These are phyloP conservation scores for Gaeumannomyces sp. DNA, from an alignment of 2,329 filamentous ascomycete species.

Conservation along the genomic window DNA sequence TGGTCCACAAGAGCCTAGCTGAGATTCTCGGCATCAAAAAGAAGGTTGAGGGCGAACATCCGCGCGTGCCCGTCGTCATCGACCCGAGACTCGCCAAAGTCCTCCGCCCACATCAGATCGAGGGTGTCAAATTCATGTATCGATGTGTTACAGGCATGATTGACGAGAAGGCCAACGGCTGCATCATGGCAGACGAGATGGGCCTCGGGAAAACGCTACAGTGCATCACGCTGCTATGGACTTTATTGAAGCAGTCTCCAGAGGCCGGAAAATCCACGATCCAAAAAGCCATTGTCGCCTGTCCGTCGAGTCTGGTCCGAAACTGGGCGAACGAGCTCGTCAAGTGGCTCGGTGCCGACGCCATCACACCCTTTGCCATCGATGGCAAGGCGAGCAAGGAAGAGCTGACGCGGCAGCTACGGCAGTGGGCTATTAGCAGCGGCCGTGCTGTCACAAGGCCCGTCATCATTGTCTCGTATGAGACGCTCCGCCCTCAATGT, in stretches of 20 bases:
- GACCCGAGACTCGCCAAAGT: slow-evolving; percentile 86
- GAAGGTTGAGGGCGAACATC: slow-evolving; percentile 69
- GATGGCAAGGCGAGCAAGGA: slow-evolving; percentile 96
- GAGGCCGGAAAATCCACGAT: slow-evolving; percentile 92
- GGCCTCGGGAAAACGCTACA: slow-evolving; percentile 94
- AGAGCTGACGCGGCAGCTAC: slow-evolving; percentile 80
- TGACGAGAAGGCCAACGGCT: slow-evolving; percentile 87
- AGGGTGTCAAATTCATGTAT: slow-evolving; percentile 97
- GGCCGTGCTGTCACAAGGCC: slow-evolving; percentile 87
- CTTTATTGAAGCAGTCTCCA: slow-evolving; percentile 87
- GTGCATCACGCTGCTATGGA: slow-evolving; percentile 97
- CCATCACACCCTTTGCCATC: slow-evolving; percentile 88
- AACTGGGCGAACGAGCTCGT: slow-evolving; percentile 97
- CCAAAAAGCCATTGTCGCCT: slow-evolving; percentile 94
- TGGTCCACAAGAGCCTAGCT: slow-evolving; percentile 90
- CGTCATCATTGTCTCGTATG: slow-evolving; percentile 96
- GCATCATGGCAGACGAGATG: slow-evolving; percentile 99
- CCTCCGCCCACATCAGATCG: slow-evolving; percentile 90
- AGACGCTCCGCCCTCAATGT: slow-evolving; percentile 88
- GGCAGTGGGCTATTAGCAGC: slow-evolving; percentile 89
- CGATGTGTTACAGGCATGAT: slow-evolving; percentile 91
- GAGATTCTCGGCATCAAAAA: slow-evolving; percentile 96
- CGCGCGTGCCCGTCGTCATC: slow-evolving; percentile 94
- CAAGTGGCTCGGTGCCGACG: slow-evolving; percentile 93
- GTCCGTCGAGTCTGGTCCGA: slow-evolving; percentile 89